Evolutionary conservation across 306 rosid species (phyloP), one percentile per base, ranked within the genome.

Genomic region (Casuarina cunninghamiana): DNA sequence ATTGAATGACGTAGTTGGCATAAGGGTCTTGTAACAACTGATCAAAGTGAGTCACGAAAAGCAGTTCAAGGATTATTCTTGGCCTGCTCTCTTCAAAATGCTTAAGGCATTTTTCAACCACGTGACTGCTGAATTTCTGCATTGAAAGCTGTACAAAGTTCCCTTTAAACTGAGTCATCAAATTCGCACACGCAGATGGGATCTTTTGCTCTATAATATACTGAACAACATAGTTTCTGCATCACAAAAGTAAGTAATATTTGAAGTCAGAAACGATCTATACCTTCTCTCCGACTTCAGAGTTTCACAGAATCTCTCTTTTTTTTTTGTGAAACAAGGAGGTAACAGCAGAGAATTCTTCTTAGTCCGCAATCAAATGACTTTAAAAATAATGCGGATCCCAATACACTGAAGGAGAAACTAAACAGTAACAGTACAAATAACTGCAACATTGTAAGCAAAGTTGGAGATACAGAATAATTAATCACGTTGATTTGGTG

Each of bases 211-310:
- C 85, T 58, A 92, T 83, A 61, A 90, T 53, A 80, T 84, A 84
- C 72, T 92, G 97, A 69, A 92, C 85, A 44, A 92, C 97, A 87
- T 88, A 92, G 42, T 92, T 92, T 81, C 97, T 92, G 90, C 67
- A 7, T 61, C 35, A 4, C 12, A 53, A 54, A 79, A 45, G 46
- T 26, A 21, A 71, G 54, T 7, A 65, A 37, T 5, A 39, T 39
- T 15, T 66, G 41, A 3, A 3, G 71, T 42, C 71, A 37, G 48
- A 41, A 3, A 17, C n/a, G 1, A 35, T 61, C 43, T 35, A 12
- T 61, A n/a, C 68, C 13, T 13, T 61, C 37, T 58, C 65, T 9
- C 37, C 10, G 11, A 57, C 38, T 57, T 19, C 3, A 57, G 63
- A 19, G 10, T 58, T 58, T 58, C 15, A 58, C 38, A 58, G 51